Evolutionary conservation across 805 yeast species (phyloP).

Genomic region (Yamadazyma sp.): DNA sequence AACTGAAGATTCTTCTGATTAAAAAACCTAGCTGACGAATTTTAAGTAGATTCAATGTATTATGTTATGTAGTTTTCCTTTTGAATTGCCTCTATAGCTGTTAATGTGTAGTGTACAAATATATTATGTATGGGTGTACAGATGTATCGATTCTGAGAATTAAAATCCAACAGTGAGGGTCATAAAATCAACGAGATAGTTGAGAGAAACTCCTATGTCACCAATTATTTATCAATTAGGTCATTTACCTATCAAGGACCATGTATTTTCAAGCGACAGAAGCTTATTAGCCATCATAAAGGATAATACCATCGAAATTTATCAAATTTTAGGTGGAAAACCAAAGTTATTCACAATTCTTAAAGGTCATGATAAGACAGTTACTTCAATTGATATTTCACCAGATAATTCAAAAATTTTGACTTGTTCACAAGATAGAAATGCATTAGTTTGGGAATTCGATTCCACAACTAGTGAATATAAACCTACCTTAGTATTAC

Average conservation of each 20-base stretch:
- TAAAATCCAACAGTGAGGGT: no score
- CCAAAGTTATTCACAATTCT: constrained; percentile 67
- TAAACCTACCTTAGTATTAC: constrained; percentile 86
- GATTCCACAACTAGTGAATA: constrained; percentile 56
- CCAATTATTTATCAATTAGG: constrained; percentile 63
- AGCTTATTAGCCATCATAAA: constrained; percentile 75
- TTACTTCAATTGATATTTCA: constrained; percentile 92
- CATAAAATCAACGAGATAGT: no score
- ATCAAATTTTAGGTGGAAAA: constrained; percentile 48
- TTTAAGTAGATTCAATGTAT: no score
- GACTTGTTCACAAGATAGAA: constrained; percentile 96
- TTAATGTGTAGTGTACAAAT: no score
- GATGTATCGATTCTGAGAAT: no score
- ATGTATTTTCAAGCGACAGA: constrained; percentile 73
- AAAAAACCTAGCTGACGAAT: no score
- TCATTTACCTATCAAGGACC: constrained; percentile 86
- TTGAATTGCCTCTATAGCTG: no score
- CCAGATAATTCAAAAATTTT: constrained; percentile 78
- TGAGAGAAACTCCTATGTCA: constrained; percentile 15
- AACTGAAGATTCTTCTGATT: constrained; percentile 11
- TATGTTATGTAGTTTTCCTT: no score
- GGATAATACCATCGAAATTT: constrained; percentile 72
- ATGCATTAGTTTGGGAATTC: constrained; percentile 91
- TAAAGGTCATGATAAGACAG: constrained; percentile 86
- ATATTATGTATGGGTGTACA: no score